Evolutionary conservation across 371 early-diverging fungal species (phyloP), one percentile per base, ranked within the genome.

Genomic region (Apophysomyces ossiformis): DNA sequence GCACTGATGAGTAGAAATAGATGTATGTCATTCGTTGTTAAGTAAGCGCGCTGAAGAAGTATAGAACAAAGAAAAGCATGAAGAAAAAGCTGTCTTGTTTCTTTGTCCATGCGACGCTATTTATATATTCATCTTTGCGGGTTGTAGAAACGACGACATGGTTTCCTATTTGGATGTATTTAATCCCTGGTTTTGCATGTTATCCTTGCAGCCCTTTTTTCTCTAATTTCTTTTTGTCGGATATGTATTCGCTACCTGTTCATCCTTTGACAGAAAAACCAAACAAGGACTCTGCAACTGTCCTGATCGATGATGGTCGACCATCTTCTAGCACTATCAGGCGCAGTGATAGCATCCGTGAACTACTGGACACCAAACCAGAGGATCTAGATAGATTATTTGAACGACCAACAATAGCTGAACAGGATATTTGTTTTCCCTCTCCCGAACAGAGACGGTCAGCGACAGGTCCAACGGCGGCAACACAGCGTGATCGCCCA

Each of bases 391-490:
- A 70, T 37, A 56, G 67, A 56, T 36, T 73, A 26, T 73, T 73
- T 62, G 61, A 65, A n/a, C 63, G 73, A 57, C 57, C 66, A 8
- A 61, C 64, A 32, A 60, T 43, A 44, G 44, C 59, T 9, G 70
- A 69, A 45, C 57, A 64, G 38, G 73, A 70, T 35, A 70, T 73
- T 44, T 70, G 68, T 44, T 73, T 73, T 44, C 73, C 66, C 47
- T 58, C 18, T 62, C 57, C 36, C 37, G 58, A n/a, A 61, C 61
- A 41, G 57, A 32, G 16, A 57, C 67, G 26, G 54, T 66, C 57
- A 54, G 15, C 45, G 37, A 61, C 3, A 32, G 43, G 18, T 26
- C 16, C 35, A 56, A 32, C 47, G 46, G 26, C 37, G 15, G 18
- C 57, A 44, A 64, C 37, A 15, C 69, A 16, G 45, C 60, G 15